Percentiles rank a stretch among this genome's conserved stretches.
phyloP scores from a whole-genome alignment of 352 stramenopile species.

The Peronosclerospora sorghi region DNA sequence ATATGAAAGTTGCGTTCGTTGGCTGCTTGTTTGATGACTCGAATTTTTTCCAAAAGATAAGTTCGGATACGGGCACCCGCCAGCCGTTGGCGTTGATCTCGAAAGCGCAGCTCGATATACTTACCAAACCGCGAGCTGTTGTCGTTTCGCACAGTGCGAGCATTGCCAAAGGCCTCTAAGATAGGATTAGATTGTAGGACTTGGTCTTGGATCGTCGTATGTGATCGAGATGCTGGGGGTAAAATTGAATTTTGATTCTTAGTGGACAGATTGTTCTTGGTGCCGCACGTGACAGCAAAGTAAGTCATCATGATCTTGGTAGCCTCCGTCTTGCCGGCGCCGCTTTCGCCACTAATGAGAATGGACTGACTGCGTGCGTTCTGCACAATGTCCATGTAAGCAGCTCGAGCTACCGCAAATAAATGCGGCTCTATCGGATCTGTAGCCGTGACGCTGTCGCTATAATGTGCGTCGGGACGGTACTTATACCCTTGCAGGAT shows the following conservation, averaged over 20 bases:
- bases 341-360: constrained; percentile 80
- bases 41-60: constrained; percentile 93
- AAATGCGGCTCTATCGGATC: constrained; percentile 40
- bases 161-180: constrained; percentile 86
- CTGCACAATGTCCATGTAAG: constrained; percentile 60
- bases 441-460: constrained; percentile 3
- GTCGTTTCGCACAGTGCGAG: constrained; percentile 80
- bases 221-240: constrained; percentile 10
- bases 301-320: constrained; percentile 89
- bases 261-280: constrained; percentile 6
- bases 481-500: constrained; percentile 39
- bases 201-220: constrained; percentile 57
- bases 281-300: constrained; percentile 62
- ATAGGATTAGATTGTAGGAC: constrained; percentile 88
- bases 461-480: constrained; percentile 8
- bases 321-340: constrained; percentile 82
- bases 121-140: constrained; percentile 87
- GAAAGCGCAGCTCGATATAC: constrained; percentile 84
- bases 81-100: constrained; percentile 19
- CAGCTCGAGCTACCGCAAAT: constrained; percentile 58
- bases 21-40: constrained; percentile 66
- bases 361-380: constrained; percentile 70
- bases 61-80: constrained; percentile 78
- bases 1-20: constrained; percentile 84
- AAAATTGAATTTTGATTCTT: constrained; percentile 4